Conservation (phyloP, 768 basidiomycete genomes). For the Psilocybe cyanescens region DNA sequence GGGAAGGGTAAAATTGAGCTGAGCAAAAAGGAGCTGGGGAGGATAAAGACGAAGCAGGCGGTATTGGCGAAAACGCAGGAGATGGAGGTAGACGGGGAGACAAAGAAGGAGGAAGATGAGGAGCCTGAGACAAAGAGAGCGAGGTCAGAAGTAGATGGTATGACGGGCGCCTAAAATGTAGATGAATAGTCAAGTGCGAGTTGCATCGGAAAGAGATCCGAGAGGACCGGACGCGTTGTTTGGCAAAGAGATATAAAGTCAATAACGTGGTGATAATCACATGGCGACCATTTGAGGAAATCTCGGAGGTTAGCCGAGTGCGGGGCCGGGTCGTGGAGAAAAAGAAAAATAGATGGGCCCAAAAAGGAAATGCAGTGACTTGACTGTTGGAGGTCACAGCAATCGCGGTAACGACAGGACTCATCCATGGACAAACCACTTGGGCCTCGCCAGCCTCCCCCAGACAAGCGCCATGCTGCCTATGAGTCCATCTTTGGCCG, state of each 20-base stretch:
- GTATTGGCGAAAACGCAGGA: conserved; percentile 37
- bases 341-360: conserved; percentile 1
- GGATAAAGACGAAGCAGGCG: conserved; percentile 54
- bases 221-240: background rate
- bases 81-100: conserved; percentile 21
- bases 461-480: conserved; percentile 78
- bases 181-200: background rate
- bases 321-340: background rate
- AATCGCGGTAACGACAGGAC: background rate
- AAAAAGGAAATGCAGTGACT: background rate
- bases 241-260: background rate
- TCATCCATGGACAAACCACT: conserved; percentile 49
- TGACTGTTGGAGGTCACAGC: background rate
- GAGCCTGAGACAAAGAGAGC: conserved; percentile 40
- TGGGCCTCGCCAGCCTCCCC: conserved; percentile 59
- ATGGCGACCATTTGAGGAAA: background rate
- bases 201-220: background rate
- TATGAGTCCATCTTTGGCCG: conserved; percentile 91
- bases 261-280: background rate
- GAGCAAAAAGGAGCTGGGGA: conserved; percentile 52
- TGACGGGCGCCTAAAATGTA: conserved; percentile 15
- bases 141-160: conserved; percentile 29
- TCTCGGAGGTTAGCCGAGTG: background rate
- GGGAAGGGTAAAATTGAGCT: conserved; percentile 27
- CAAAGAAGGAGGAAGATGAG: conserved; percentile 22